phyloP scores from a whole-genome alignment of 768 basidiomycete species.

The Vararia minispora region DNA sequence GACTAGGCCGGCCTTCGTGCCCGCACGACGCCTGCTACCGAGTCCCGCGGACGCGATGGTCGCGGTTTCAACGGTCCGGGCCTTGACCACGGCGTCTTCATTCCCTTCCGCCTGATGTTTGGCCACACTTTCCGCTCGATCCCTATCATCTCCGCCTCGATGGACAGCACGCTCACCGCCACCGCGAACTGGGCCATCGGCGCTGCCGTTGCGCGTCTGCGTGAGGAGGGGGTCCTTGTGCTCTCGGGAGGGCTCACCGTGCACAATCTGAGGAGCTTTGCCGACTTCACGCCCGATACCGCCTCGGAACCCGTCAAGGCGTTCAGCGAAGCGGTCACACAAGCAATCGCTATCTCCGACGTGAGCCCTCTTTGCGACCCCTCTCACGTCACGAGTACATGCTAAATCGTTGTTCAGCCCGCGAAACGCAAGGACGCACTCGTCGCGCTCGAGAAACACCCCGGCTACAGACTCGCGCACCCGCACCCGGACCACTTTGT shows the following conservation, averaged over 20 bases:
- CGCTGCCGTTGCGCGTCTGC: constrained; percentile 43
- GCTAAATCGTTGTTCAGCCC: constrained; percentile 22
- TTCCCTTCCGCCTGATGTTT: constrained; percentile 75
- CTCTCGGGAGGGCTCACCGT: constrained; percentile 61
- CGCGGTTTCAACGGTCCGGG: constrained; percentile 54
- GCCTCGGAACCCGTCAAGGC: constrained; percentile 37
- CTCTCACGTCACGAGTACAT: constrained; percentile 1
- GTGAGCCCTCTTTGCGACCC: constrained; percentile 25
- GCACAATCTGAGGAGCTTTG: constrained; percentile 52
- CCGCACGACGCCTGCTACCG: constrained; percentile 34
- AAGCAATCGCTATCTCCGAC: constrained; percentile 38
- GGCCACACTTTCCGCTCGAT: constrained; percentile 48
- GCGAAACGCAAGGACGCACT: constrained; percentile 44
- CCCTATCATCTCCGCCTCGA: constrained; percentile 63
- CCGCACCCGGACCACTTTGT: constrained; percentile 77
- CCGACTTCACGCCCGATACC: constrained; percentile 36
- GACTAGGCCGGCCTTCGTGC: constrained; percentile 41
- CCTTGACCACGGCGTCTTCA: constrained; percentile 70
- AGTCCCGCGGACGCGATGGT: constrained; percentile 55
- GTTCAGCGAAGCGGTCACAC: constrained; percentile 49
- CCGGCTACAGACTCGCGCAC: constrained; percentile 55
- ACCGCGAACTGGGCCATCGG: constrained; percentile 57
- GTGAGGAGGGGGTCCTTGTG: constrained; percentile 55
- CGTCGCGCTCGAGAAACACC: constrained; percentile 41
- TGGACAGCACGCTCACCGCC: constrained; percentile 49